Percentiles rank a stretch among this genome's conserved stretches.
Evolutionary conservation across 2,329 filamentous ascomycete species (phyloP).

Genomic region (Madurella mycetomatis): DNA sequence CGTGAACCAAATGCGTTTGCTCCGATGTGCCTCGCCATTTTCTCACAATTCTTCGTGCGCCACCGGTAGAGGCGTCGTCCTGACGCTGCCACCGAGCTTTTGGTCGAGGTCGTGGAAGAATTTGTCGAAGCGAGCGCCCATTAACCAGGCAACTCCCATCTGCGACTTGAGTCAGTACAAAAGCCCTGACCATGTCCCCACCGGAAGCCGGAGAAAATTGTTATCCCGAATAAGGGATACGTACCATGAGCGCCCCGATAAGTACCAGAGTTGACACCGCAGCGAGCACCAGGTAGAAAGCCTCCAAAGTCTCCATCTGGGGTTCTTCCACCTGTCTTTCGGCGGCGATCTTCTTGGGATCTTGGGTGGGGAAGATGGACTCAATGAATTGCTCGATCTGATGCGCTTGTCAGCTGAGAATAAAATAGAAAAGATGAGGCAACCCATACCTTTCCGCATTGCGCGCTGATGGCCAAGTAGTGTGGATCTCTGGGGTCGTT

Average conservation of each 20-base stretch:
- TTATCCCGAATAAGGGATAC: slow-evolving; percentile 30
- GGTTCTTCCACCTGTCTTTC: slow-evolving; percentile 38
- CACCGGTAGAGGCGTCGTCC: slow-evolving; percentile 3
- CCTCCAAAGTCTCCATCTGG: slow-evolving; percentile 53
- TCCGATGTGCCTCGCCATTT: neutral
- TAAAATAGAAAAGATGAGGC: neutral
- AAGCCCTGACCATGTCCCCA: neutral
- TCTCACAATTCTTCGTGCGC: slow-evolving; percentile 33
- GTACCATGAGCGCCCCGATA: slow-evolving; percentile 76
- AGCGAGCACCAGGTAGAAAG: slow-evolving; percentile 60
- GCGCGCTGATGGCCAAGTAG: slow-evolving; percentile 85
- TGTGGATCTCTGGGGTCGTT: slow-evolving; percentile 92
- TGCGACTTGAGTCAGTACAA: slow-evolving; percentile 36
- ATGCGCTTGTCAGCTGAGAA: slow-evolving; percentile 14
- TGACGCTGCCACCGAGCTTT: slow-evolving; percentile 14
- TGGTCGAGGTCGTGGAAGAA: slow-evolving; percentile 50
- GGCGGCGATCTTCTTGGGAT: slow-evolving; percentile 55
- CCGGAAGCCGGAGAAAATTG: slow-evolving; percentile 7
- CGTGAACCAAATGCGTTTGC: slow-evolving; percentile 3
- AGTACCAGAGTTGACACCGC: slow-evolving; percentile 65
- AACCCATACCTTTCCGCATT: slow-evolving; percentile 69
- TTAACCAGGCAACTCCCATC: slow-evolving; percentile 71
- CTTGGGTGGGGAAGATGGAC: slow-evolving; percentile 81
- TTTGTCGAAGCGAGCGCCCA: slow-evolving; percentile 79
- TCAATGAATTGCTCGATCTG: slow-evolving; percentile 96